phyloP scores from a whole-genome alignment of 106 monocot genomes.

The Phalaenopsis aphrodite region DNA sequence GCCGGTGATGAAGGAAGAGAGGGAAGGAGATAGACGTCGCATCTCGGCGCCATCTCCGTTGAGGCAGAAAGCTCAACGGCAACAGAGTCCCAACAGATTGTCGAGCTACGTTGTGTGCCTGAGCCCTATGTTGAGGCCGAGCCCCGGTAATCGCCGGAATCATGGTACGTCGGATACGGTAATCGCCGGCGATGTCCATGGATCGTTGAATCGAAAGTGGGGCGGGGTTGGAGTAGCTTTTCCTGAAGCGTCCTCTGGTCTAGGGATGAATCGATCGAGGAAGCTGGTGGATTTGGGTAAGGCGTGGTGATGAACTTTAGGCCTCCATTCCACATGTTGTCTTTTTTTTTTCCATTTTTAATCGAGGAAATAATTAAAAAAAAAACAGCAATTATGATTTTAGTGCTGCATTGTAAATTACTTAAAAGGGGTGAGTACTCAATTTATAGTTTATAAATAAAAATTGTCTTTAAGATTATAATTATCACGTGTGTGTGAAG shows the following conservation, averaged over 20 bases:
- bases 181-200: conserved; percentile 18
- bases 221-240: conserved; percentile 7
- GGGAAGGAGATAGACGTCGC: conserved; percentile 18
- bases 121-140: conserved; percentile 48
- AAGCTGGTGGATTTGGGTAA: conserved; percentile 53
- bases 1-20: conserved; percentile 13
- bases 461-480: too few relatives aligned
- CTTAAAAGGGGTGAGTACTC: too few relatives aligned
- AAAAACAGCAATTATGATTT: too few relatives aligned
- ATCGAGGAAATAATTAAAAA: neutral
- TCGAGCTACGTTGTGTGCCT: conserved; percentile 43
- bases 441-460: too few relatives aligned
- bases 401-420: too few relatives aligned
- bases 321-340: neutral
- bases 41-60: conserved; percentile 27
- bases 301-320: conserved; percentile 25
- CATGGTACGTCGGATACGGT: conserved; percentile 15
- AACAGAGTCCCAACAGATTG: conserved; percentile 7
- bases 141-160: conserved; percentile 19
- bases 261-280: conserved; percentile 39
- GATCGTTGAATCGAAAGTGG: conserved; percentile 8
- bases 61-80: conserved; percentile 12
- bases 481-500: too few relatives aligned
- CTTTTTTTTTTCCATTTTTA: neutral
- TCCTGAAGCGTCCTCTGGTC: neutral